Base-by-base conservation (phyloP, 108 stramenopile genomes). In the Discostella pseudostelligera region DNA sequence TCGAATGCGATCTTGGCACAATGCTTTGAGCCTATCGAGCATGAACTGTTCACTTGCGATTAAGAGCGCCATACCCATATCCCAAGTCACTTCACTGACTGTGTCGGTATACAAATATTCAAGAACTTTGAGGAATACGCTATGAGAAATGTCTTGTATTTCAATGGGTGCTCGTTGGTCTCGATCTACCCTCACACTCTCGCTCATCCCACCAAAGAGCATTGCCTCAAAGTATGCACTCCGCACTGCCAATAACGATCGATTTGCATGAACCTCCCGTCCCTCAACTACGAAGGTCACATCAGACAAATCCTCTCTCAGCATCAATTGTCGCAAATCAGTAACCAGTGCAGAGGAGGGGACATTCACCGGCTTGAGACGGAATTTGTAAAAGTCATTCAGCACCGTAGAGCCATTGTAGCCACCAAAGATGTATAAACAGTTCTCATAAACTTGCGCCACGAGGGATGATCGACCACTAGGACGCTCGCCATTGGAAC, bases 101-200 rank as follows among this genome's bases (percentile, higher is more conserved):
- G 74, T 76, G 59, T 99, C 98, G 11, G 96, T 96, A 72, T 99
- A 99, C 4, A 99, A 65, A 66, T 87, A 99, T 39, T 97, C 93
- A 43, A 99, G 55, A 7, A 99, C 92, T 56, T 88, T 84, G 24
- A 93, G 57, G 71, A 98, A 97, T 13, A 93, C 90, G 0, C 51
- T 20, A 67, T 97, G 80, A 3, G 91, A 87, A 2, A 97, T 86
- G 69, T 94, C 94, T 22, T 54, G 65, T 10, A 96, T 51, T 54
- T 77, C 81, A 39, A 94, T 90, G 1, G 85, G 86, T 50, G 66
- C 39, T 67, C 69, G 40, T 59, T 62, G 36, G 13, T 24, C 11
- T n/a, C 12, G 39, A 56, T 29, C 48, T n/a, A 28, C 14, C 39
- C n/a, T 62, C 45, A 20, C 62, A 76, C 82, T 81, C 76, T 94